Base-by-base conservation (phyloP, 768 basidiomycete species). In the Rossbeevera mucosa region DNA sequence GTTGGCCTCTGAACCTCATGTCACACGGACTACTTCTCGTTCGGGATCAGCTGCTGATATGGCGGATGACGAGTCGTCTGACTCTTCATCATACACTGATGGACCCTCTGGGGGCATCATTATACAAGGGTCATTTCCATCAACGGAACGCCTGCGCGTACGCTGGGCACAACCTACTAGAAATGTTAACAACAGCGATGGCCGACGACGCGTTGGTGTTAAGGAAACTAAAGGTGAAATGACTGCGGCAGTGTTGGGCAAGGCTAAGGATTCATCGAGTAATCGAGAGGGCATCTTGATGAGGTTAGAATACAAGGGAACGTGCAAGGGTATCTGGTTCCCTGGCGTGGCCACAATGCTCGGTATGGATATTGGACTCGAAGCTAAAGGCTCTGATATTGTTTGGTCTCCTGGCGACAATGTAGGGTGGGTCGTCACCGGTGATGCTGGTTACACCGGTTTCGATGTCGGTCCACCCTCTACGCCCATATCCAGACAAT, bases 21-120 rank as follows among this genome's bases (percentile, higher is more conserved):
- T 91, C 51, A 80, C 86, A 9, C 81, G 85, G 29, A 73, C 64
- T 25, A 52, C 73, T 6, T 76, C 80, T 12, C 79, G 85, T 29
- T 68, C 80, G 1, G 76, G 76, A 47, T 85, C 86, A 6, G 83
- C 83, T 59, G 82, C 76, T 38, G 77, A 86, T 60, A 82, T 89
- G 61, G 88, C 88, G 0, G 88, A 91, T 57, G 89, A 90, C 58
- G 88, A 91, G 62, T 86, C 86, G 3, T 86, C 85, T 36, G 88
- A 90, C 62, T 85, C 86, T 1, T 83, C 74, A 66, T 30, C 77
- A 65, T 28, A 72, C 74, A 30, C 62, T 7, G 78, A 79, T 2
- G 72, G 73, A 1, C 75, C 80, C 53, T 70, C 80, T 16, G 83
- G 85, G 40, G 83, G 80, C 1, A 84, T 80, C 52, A 77, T 80